These are phyloP conservation scores for Rhodofomes roseus DNA, from an alignment of 1,284 basidiomycete species.

Conservation along the genomic window DNA sequence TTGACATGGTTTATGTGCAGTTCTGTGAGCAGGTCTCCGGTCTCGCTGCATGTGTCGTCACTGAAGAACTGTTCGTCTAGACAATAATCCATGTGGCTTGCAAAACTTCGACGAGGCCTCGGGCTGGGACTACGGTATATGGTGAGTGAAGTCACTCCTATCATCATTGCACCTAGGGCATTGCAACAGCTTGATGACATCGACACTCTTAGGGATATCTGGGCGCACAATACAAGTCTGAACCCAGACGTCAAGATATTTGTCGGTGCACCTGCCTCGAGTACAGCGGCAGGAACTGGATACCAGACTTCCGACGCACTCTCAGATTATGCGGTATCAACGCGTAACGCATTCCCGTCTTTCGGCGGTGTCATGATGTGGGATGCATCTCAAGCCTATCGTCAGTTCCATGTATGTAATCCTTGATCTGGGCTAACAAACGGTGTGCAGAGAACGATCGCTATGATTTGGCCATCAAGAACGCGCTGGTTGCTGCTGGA, in stretches of 20 bases:
- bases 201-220: conserved; percentile 45
- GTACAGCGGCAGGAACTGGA: conserved; percentile 53
- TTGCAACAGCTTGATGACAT: too few species aligned
- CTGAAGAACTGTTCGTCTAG: conserved; percentile 23
- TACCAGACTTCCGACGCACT: conserved; percentile 47
- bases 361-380: conserved; percentile 74
- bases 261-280: conserved; percentile 57
- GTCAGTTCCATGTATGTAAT: conserved; percentile 31
- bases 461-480: conserved; percentile 61
- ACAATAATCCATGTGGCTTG: conserved; percentile 50
- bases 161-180: too few species aligned
- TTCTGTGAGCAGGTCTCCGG: conserved; percentile 29
- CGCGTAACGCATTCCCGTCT: conserved; percentile 61
- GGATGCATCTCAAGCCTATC: conserved; percentile 68
- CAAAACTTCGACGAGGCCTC: conserved; percentile 38
- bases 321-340: conserved; percentile 45
- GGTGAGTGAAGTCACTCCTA: conserved; percentile 26
- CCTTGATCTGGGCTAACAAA: neutral
- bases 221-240: conserved; percentile 51
- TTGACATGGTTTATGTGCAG: conserved; percentile 60
- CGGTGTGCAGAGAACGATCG: conserved; percentile 46
- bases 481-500: conserved; percentile 54
- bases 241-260: conserved; percentile 61
- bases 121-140: conserved; percentile 52
- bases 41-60: neutral